Evolutionary conservation across 805 yeast genomes (phyloP).

Genomic region (Yarrowia porcina): DNA sequence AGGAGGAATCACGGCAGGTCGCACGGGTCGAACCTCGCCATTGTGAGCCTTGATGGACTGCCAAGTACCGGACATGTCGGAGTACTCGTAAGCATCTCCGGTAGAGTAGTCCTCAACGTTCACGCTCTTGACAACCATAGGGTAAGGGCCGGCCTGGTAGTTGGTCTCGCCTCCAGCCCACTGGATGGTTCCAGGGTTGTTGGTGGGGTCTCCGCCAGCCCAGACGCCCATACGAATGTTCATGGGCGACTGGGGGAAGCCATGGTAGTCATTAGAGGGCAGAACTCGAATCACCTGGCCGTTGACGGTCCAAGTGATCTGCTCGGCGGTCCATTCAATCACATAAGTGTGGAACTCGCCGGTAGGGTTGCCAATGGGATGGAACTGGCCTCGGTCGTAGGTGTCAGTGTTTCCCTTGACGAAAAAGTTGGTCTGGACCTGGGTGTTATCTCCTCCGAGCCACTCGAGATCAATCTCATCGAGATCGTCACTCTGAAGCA

Average conservation of each 20-base stretch:
- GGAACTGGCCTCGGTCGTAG: slow-evolving; percentile 77
- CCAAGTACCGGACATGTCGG: slow-evolving; percentile 43
- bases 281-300: slow-evolving; percentile 67
- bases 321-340: slow-evolving; percentile 74
- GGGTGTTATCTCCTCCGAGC: slow-evolving; percentile 73
- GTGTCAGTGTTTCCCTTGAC: slow-evolving; percentile 75
- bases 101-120: slow-evolving; percentile 57
- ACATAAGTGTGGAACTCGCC: slow-evolving; percentile 69
- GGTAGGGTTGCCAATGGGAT: slow-evolving; percentile 50
- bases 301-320: slow-evolving; percentile 68
- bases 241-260: slow-evolving; percentile 91
- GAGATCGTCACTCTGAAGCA: slow-evolving; percentile 75
- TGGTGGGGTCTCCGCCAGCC: slow-evolving; percentile 51
- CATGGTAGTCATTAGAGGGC: slow-evolving; percentile 50
- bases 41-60: slow-evolving; percentile 42
- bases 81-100: slow-evolving; percentile 44
- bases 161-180: slow-evolving; percentile 73
- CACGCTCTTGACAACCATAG: slow-evolving; percentile 59
- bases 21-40: slow-evolving; percentile 54
- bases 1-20: slow-evolving; percentile 16
- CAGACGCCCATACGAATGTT: slow-evolving; percentile 59
- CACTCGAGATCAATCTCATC: slow-evolving; percentile 91
- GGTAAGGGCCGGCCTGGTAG: slow-evolving; percentile 46
- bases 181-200: slow-evolving; percentile 57
- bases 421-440: slow-evolving; percentile 71